Percentiles rank a stretch among this genome's conserved stretches.
Conservation (phyloP, 1,284 basidiomycete genomes). For the Dichomitus squalens region DNA sequence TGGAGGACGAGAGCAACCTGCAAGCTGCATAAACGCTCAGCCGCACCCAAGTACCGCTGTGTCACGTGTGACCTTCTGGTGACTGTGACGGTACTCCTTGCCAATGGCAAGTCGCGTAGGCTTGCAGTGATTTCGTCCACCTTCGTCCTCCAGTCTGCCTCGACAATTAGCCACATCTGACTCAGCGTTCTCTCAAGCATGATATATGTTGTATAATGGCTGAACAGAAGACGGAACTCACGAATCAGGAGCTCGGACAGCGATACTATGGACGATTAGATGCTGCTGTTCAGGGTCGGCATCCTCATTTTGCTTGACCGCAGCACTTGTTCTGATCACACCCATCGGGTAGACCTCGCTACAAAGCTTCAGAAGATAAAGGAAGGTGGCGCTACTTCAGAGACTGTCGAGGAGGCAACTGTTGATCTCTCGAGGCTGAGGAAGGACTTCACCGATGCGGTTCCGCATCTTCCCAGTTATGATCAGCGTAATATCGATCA, state of each 20-base stretch:
- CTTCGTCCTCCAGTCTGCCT: not conserved
- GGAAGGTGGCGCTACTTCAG: conserved; percentile 4
- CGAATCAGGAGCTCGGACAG: conserved; percentile 43
- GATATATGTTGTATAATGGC: conserved; percentile 20
- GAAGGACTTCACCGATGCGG: conserved; percentile 63
- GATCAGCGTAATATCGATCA: conserved; percentile 73
- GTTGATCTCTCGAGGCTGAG: conserved; percentile 47
- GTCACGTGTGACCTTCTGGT: conserved; percentile 10
- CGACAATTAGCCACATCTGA: not conserved
- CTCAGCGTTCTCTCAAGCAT: not conserved
- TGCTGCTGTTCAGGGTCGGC: conserved; percentile 47
- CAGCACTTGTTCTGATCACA: conserved; percentile 12
- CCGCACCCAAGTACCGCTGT: conserved; percentile 8
- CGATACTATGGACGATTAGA: conserved; percentile 50
- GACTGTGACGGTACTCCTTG: conserved; percentile 5
- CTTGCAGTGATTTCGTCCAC: not conserved
- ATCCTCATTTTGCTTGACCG: conserved; percentile 11
- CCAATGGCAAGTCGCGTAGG: not conserved
- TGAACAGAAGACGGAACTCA: conserved; percentile 36
- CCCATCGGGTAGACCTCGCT: conserved; percentile 40
- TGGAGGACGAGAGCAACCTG: conserved; percentile 19
- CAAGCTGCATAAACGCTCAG: conserved; percentile 3
- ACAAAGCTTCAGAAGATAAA: conserved; percentile 37
- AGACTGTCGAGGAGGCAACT: conserved; percentile 27
- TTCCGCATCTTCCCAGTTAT: conserved; percentile 65